Base-by-base conservation (phyloP, 495 filamentous ascomycete genomes). In the Penicillium daleae region DNA sequence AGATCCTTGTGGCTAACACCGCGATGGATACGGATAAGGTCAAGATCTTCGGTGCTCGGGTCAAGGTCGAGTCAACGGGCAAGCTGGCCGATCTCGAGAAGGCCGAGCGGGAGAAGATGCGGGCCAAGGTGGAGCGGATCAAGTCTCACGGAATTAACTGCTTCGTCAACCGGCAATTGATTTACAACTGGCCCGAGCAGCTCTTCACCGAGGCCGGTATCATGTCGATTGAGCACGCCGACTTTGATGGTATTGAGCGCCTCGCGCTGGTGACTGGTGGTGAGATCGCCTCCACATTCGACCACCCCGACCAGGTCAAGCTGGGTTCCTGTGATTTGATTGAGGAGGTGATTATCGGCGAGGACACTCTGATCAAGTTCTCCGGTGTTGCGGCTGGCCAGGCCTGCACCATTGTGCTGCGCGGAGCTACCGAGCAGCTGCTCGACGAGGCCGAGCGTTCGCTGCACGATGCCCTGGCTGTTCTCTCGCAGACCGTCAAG, bases 131-230 rank as follows among this genome's bases (percentile, higher is more conserved):
- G 44, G 96, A 99, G 70, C 93, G 89, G 71, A 99, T 99, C 82
- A 99, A 98, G 86, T 86, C 92, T 35, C 96, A 99, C 70, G 95
- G 95, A 42, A 97, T 99, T 81, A 99, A 99, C 85, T 98, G 96
- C 82, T 99, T 99, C 79, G 96, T 99, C 73, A 99, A 99, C 83
- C 85, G 95, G 63, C 95, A 99, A 73, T 85, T 99, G 49, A 99
- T 99, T 79, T 99, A 99, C 85, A 99, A 99, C 85, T 98, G 95
- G 94, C 95, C 95, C 35, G 95, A 99, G 76, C 96, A 98, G 78
- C 89, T 99, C 53, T 99, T 99, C 74, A 91, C 94, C 26, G 95
- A 99, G 74, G 94, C 93, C 10, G 96, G 95, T 55, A 98, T 99
- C 77, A 88, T 96, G 81, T 97, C 93, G 17, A 99, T 99, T 68